Percentiles rank a stretch among this genome's conserved stretches.
Evolutionary conservation across 2,329 filamentous ascomycete genomes (phyloP).

Genomic region (Phialophora macrospora): DNA sequence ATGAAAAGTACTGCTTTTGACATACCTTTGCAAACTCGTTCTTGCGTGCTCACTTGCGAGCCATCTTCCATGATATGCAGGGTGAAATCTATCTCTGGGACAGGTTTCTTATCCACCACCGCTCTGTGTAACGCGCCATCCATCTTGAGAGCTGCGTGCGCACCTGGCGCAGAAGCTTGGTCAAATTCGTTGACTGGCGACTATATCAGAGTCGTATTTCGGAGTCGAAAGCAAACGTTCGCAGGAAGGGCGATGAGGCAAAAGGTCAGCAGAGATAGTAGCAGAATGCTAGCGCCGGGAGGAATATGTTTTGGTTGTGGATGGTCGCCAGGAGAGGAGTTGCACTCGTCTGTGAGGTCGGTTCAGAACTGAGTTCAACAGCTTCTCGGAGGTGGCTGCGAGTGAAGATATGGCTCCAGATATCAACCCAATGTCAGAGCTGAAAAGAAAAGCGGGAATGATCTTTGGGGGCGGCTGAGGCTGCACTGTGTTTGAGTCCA

Average conservation of each 20-base stretch:
- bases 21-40: slow-evolving; percentile 97
- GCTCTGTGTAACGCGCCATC: slow-evolving; percentile 72
- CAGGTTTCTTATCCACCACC: slow-evolving; percentile 90
- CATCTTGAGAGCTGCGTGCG: slow-evolving; percentile 44
- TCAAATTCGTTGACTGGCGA: background rate
- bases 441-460: slow-evolving; percentile 21
- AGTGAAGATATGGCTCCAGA: slow-evolving; percentile 6
- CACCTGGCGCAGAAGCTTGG: slow-evolving; percentile 31
- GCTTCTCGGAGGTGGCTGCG: background rate
- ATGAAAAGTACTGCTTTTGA: background rate
- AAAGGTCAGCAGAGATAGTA: slow-evolving; percentile 17
- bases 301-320: slow-evolving; percentile 9
- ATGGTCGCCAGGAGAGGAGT: slow-evolving; percentile 12
- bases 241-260: slow-evolving; percentile 1
- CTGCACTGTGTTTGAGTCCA: slow-evolving; percentile 13
- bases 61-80: slow-evolving; percentile 99
- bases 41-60: slow-evolving; percentile 88
- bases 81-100: slow-evolving; percentile 98
- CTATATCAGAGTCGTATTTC: background rate
- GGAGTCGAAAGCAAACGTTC: slow-evolving; percentile 2
- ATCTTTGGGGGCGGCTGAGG: slow-evolving; percentile 31
- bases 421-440: slow-evolving; percentile 13
- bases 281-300: slow-evolving; percentile 17
- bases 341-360: background rate
- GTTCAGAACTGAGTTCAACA: background rate